A percentile compares a stretch with the other conserved stretches of the same genome.
phyloP scores from a whole-genome alignment of 176 grass and related monocot genomes.

The Olyra latifolia region DNA sequence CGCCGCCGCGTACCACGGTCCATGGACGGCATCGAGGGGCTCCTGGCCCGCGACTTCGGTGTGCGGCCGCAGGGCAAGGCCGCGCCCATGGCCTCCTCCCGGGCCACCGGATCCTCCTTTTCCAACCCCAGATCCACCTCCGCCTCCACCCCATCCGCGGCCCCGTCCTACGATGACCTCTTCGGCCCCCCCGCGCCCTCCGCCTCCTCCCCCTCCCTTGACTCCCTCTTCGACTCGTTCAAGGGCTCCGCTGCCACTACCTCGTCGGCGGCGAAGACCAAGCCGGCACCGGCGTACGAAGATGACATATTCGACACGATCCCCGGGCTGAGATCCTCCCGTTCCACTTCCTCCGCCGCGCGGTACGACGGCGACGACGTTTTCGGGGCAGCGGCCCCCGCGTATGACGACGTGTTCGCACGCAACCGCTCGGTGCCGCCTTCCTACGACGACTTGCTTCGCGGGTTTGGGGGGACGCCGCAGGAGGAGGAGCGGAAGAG shows the following conservation, averaged over 20 bases:
- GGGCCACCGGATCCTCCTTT: constrained; percentile 33
- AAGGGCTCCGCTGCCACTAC: constrained; percentile 18
- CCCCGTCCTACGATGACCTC: constrained; percentile 54
- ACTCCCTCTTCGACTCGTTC: constrained; percentile 54
- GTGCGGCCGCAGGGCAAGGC: constrained; percentile 77
- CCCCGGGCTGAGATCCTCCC: constrained; percentile 29
- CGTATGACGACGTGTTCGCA: constrained; percentile 69
- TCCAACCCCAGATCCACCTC: constrained; percentile 50
- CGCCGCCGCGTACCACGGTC: background rate
- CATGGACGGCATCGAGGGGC: constrained; percentile 87
- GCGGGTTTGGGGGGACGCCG: constrained; percentile 42
- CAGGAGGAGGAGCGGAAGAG: constrained; percentile 32
- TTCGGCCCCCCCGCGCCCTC: constrained; percentile 30
- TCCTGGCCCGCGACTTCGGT: constrained; percentile 72
- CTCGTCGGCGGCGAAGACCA: constrained; percentile 1
- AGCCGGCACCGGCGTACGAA: constrained; percentile 35
- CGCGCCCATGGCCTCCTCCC: constrained; percentile 57
- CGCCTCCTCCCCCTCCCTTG: constrained; percentile 34
- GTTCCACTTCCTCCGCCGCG: constrained; percentile 32
- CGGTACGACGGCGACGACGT: constrained; percentile 48
- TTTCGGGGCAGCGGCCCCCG: constrained; percentile 44
- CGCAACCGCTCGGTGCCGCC: constrained; percentile 27
- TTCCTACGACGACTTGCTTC: constrained; percentile 72
- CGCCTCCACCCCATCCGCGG: background rate
- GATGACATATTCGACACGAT: constrained; percentile 53